Percentiles rank a stretch among this genome's conserved stretches.
phyloP scores from a whole-genome alignment of 192 early-diverging fungal genomes.

The Coemansia sp. region DNA sequence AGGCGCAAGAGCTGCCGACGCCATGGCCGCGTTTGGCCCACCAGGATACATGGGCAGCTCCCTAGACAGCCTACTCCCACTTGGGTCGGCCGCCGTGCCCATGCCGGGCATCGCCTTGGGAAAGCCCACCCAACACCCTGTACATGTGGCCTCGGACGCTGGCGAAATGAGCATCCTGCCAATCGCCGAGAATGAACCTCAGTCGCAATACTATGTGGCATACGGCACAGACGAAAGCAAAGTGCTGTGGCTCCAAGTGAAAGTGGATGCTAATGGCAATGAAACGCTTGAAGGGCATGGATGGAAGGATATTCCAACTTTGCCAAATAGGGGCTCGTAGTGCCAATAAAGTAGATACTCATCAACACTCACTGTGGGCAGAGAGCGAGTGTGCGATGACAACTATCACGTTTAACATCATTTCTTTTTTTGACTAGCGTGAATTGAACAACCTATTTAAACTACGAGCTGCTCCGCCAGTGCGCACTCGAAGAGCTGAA shows the following conservation, averaged over 20 bases:
- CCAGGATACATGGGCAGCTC: constrained; percentile 25
- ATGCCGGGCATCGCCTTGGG: constrained; percentile 34
- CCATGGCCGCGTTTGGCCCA: constrained; percentile 10
- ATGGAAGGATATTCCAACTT: constrained; percentile 1
- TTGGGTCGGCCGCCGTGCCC: background rate
- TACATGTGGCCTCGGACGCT: background rate
- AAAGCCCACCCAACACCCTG: background rate
- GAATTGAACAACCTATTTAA: background rate
- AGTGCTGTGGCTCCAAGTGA: constrained; percentile 40
- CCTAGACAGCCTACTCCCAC: constrained; percentile 15
- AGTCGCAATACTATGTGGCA: constrained; percentile 28
- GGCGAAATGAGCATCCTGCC: background rate
- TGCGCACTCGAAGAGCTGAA: background rate
- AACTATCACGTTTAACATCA: background rate
- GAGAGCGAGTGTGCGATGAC: background rate
- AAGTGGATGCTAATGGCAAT: constrained; percentile 14
- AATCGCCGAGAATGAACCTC: background rate
- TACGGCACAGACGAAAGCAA: constrained; percentile 15
- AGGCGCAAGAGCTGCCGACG: background rate
- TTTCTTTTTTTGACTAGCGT: background rate
- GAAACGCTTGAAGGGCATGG: constrained; percentile 18
- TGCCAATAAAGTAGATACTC: background rate
- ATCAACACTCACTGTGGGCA: background rate
- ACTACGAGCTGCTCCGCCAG: background rate
- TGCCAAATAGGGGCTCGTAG: background rate